These are phyloP conservation scores for Beauveria brongniartii DNA, from an alignment of 2,329 filamentous ascomycete genomes.

Conservation along the genomic window DNA sequence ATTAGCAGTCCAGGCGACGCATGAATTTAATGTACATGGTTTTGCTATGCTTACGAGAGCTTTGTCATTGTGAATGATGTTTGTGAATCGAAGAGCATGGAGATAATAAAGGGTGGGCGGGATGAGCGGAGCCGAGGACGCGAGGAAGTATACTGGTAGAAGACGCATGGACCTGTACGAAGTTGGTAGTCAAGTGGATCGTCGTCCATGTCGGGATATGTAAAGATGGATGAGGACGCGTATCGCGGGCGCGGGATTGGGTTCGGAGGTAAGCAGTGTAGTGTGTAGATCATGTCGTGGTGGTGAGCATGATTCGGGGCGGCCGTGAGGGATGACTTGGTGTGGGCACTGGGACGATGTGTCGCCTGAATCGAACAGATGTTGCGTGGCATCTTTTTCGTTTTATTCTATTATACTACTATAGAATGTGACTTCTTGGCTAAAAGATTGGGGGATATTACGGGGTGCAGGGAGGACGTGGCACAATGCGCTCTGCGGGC, in stretches of 20 bases:
- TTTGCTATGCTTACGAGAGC: not conserved
- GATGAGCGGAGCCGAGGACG: not conserved
- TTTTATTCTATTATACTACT: not conserved
- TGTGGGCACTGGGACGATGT: no score
- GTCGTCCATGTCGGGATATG: not conserved
- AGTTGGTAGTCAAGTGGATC: not conserved
- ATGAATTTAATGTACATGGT: slow-evolving; percentile 3
- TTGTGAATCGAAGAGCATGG: not conserved
- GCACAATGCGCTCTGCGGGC: no score
- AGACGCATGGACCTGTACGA: not conserved
- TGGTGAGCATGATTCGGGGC: not conserved
- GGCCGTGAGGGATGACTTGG: not conserved
- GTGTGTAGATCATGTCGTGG: not conserved
- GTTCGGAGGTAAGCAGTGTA: not conserved
- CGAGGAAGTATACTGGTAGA: no score
- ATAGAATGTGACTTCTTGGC: no score
- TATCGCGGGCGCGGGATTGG: slow-evolving; percentile 1
- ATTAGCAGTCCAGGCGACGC: not conserved
- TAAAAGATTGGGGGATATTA: no score
- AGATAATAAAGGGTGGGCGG: not conserved
- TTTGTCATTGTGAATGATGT: not conserved
- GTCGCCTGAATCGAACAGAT: no score
- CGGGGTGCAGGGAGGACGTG: no score
- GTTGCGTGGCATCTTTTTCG: not conserved
- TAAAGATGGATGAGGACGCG: not conserved